Evolutionary conservation across 1,284 basidiomycete species (phyloP), one percentile per base, ranked within the genome.

Genomic region (Cryptococcus jaspeensis): DNA sequence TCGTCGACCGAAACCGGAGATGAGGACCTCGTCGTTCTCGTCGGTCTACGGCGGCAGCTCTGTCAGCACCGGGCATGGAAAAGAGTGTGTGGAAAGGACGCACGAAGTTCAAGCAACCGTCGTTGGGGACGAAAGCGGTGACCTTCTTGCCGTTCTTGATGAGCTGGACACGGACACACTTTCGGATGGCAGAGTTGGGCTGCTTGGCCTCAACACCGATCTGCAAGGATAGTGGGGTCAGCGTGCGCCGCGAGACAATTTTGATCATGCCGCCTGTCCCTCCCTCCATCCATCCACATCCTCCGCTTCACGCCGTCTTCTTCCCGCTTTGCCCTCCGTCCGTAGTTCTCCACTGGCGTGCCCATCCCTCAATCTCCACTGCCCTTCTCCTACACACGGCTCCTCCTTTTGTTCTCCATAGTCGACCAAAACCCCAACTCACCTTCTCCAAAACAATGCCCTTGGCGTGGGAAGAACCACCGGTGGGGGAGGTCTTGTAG

Each of bases 61-160:
- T 7, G 35, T 60, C 41, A 56, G 51, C 32, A 15, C 23, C 20
- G 22, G 20, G n/a, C 3, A 23, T 1, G 41, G 18, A 52, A 43
- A 6, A 40, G 35, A 25, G 23, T n/a, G n/a, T n/a, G n/a, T n/a
- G 41, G 36, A 38, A 32, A 28, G 46, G 48, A 62, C 58, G 52
- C 49, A 62, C 59, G 38, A 95, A 96, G 88, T 97, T 97, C 70
- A 98, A 82, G 84, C 94, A 97, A 85, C 96, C 96, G 79, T 99
- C 96, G 81, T 98, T 98, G 68, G 84, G 84, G 48, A 85, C 85
- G 84, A 86, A 95, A 73, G 92, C 92, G 62, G 92, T 94, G 76
- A 94, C 92, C 82, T 99, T 98, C 89, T 99, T 99, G 74, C 96
- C 96, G 84, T 99, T 99, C 87, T 99, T 99, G 82, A 99, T 99